Conservation (phyloP, 352 stramenopile genomes). For the Thalassiosira hispida region DNA sequence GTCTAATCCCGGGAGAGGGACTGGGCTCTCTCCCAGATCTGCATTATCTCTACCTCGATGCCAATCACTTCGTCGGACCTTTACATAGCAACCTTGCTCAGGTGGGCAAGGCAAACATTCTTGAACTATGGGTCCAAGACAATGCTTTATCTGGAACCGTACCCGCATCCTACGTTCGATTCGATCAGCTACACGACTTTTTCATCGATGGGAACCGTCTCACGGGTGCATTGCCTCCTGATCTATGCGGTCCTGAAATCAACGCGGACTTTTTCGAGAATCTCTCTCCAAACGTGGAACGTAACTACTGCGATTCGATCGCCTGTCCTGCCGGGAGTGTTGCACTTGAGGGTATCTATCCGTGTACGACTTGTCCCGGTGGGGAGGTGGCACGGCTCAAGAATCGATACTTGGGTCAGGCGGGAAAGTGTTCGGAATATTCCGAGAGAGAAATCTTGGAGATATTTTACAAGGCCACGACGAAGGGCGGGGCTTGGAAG, state of each 20-base stretch:
- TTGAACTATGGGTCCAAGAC: slow-evolving; percentile 60
- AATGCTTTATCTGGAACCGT: slow-evolving; percentile 56
- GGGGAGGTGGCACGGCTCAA: slow-evolving; percentile 17
- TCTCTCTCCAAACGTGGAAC: slow-evolving; percentile 1
- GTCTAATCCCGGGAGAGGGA: slow-evolving; percentile 43
- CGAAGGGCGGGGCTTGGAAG: slow-evolving; percentile 32
- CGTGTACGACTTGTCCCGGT: slow-evolving; percentile 43
- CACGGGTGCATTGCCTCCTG: slow-evolving; percentile 38
- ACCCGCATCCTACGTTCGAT: slow-evolving; percentile 36
- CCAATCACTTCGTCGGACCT: slow-evolving; percentile 52
- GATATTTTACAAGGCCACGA: slow-evolving; percentile 42
- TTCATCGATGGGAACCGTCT: slow-evolving; percentile 61
- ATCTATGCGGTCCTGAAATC: slow-evolving; percentile 47
- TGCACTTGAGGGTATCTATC: slow-evolving; percentile 46
- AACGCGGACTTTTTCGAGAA: slow-evolving; percentile 59
- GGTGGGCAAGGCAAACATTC: slow-evolving; percentile 7
- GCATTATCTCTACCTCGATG: slow-evolving; percentile 57
- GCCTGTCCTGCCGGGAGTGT: slow-evolving; percentile 48
- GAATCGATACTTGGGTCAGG: slow-evolving; percentile 57
- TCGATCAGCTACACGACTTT: slow-evolving; percentile 52
- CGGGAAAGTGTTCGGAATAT: slow-evolving; percentile 35
- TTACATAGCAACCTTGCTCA: slow-evolving; percentile 36
- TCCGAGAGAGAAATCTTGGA: slow-evolving; percentile 48
- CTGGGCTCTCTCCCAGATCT: slow-evolving; percentile 35
- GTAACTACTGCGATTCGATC: slow-evolving; percentile 57